phyloP scores from a whole-genome alignment of 2,329 filamentous ascomycete species.

The Blumeria graminis region DNA sequence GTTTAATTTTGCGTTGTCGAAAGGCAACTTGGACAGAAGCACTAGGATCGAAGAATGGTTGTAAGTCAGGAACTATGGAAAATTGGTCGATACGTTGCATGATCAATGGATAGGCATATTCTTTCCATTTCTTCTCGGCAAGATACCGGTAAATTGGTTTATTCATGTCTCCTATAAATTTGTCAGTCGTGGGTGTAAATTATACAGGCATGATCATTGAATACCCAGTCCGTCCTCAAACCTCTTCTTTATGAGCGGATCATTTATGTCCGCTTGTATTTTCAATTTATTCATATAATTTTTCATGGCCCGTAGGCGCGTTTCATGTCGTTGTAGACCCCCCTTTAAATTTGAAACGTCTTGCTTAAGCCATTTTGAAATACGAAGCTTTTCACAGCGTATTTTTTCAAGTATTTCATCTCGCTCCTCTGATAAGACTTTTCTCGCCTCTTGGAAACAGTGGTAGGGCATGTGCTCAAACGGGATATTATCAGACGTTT shows the following conservation, averaged over 20 bases:
- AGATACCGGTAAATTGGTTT: conserved; percentile 90
- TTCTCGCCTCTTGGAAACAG: conserved; percentile 88
- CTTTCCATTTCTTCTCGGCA: conserved; percentile 67
- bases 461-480: conserved; percentile 93
- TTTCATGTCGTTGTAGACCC: conserved; percentile 39
- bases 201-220: conserved; percentile 10
- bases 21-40: conserved; percentile 70
- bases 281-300: conserved; percentile 55
- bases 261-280: conserved; percentile 82
- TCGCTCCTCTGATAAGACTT: conserved; percentile 57
- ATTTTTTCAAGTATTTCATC: conserved; percentile 60
- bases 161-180: conserved; percentile 56
- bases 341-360: conserved; percentile 32
- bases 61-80: conserved; percentile 66
- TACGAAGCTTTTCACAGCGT: conserved; percentile 37
- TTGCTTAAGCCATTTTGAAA: conserved; percentile 39
- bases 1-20: conserved; percentile 39
- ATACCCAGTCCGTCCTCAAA: conserved; percentile 81
- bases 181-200: conserved; percentile 8
- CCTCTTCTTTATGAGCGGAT: conserved; percentile 73
- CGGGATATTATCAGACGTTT: conserved; percentile 36
- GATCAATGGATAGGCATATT: conserved; percentile 56
- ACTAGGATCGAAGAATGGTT: conserved; percentile 53
- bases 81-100: conserved; percentile 72
- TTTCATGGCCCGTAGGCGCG: conserved; percentile 43